Evolutionary conservation across 768 basidiomycete species (phyloP), one percentile per base, ranked within the genome.

Genomic region (Infundibulicybe gibba): DNA sequence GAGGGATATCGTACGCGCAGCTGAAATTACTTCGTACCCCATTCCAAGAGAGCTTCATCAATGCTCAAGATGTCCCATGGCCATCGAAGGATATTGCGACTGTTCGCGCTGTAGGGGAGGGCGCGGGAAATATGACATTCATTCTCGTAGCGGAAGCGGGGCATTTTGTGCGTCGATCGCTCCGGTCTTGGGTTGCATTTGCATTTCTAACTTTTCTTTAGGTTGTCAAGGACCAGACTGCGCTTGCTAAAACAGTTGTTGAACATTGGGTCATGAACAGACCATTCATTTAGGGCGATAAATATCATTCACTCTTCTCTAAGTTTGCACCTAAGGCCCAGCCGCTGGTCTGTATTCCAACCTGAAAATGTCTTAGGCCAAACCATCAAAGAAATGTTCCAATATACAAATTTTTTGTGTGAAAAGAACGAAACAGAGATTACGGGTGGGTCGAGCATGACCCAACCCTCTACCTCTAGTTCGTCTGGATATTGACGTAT

Each of bases 101-200:
- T 20, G 57, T 64, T 6, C 64, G 61, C 9, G 53, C 48, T 3
- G 54, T 64, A 12, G 62, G 58, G 1, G 50, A 55, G n/a, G 65
- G 64, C n/a, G 63, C 66, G 5, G 67, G 67, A 1, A 58, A 62
- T 21, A 54, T 67, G 52, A 64, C 66, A 5, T 65, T 53, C 47
- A 52, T 66, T 10, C 50, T 67, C n/a, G 33, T 66, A n/a, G 49
- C 48, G 10, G 54, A 60, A 14, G 66, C 56, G 4, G 67, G 67
- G 0, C 68, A 68, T 56, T 60, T 66, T 32, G 65, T 69, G 47
- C 43, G 62, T 53, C 1, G 9, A 32, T 11, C 39, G 37, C 11
- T 33, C 32, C 9, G 21, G 6, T 31, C 16, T 38, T 31, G n/a
- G 15, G 16, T 5, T 34, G 3, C 35, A 10, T 38, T 30, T 13